Conservation (phyloP, 352 stramenopile species). For the Phytopythium vexans region DNA sequence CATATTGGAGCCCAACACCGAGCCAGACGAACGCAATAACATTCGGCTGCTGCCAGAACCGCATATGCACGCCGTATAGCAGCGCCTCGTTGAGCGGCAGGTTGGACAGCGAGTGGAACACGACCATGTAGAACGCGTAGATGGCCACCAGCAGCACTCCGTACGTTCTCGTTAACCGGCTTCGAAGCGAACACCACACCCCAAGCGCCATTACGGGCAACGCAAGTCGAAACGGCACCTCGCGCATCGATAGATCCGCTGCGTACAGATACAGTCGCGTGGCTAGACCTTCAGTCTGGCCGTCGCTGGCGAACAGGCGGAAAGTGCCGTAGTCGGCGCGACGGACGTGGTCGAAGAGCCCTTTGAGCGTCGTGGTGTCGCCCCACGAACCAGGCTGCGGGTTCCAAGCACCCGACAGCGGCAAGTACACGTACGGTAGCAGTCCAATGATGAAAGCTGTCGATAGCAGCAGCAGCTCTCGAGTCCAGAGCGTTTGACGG, state of each 20-base stretch:
- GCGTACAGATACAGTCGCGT: constrained; percentile 71
- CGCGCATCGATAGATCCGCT: constrained; percentile 52
- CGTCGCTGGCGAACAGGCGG: constrained; percentile 84
- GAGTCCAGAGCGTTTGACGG: constrained; percentile 20
- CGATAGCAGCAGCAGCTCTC: constrained; percentile 21
- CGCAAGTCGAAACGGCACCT: constrained; percentile 49
- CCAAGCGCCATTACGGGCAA: constrained; percentile 33
- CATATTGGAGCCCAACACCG: constrained; percentile 47
- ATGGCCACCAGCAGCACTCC: constrained; percentile 39
- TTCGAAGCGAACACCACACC: constrained; percentile 18
- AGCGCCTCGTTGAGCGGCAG: constrained; percentile 90
- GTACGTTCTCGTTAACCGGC: neutral
- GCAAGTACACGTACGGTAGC: constrained; percentile 86
- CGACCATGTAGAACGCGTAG: constrained; percentile 90
- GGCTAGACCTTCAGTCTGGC: constrained; percentile 60
- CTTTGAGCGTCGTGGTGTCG: constrained; percentile 76
- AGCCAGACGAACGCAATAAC: constrained; percentile 88
- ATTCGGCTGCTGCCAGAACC: constrained; percentile 94
- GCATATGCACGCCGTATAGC: constrained; percentile 93
- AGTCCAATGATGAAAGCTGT: constrained; percentile 82
- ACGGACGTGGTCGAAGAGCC: constrained; percentile 91
- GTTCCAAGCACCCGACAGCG: constrained; percentile 53
- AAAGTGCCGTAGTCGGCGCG: constrained; percentile 94
- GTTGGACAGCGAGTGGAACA: constrained; percentile 95
- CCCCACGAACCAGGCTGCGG: constrained; percentile 92